Evolutionary conservation across 1,284 basidiomycete genomes (phyloP), one percentile per base, ranked within the genome.

Genomic region (Ustilago lituana): DNA sequence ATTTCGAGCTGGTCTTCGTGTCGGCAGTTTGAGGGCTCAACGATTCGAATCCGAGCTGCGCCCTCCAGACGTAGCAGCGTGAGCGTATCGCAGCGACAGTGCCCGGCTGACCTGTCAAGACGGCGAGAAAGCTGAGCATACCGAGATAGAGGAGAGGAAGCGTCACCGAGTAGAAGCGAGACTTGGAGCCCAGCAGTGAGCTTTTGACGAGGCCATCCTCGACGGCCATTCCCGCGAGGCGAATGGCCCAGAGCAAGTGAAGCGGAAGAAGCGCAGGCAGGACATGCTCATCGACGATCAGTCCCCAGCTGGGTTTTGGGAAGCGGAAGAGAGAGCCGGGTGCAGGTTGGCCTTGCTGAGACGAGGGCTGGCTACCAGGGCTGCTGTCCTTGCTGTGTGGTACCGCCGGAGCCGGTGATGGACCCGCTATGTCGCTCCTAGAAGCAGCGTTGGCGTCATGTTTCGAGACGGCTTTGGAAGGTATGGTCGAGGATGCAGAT

Each of bases 241-340:
- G 51, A 6, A 72, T 58, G 1, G 47, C 53, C 72, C 72, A 74
- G 1, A 72, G 50, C 24, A 71, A 10, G 24, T 74, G 72, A 1
- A 74, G 52, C 22, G 60, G 36, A 2, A 74, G 33, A 4, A 74
- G 33, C 15, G 60, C 67, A 2, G 67, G 63, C 4, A 74, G 52
- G 10, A 67, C 67, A 44, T 67, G 59, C 23, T 55, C 47, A 31
- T 73, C 66, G 24, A 73, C 23, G 24, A 73, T 36, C 2, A 71
- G 41, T 1, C 46, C 62, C 68, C 61, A 66, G 36, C 68, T 71
- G 22, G 59, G 58, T n/a, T 66, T 65, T 0, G 68, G 68, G 6
- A 71, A 51, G 24, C 62, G 62, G 41, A 71, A 66, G 23, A 71
- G 51, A 1, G 68, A 65, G 24, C 68, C 68, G 17, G 68, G 68